Evolutionary conservation across 495 filamentous ascomycete species (phyloP).

Genomic region (Xylaria nigripes): DNA sequence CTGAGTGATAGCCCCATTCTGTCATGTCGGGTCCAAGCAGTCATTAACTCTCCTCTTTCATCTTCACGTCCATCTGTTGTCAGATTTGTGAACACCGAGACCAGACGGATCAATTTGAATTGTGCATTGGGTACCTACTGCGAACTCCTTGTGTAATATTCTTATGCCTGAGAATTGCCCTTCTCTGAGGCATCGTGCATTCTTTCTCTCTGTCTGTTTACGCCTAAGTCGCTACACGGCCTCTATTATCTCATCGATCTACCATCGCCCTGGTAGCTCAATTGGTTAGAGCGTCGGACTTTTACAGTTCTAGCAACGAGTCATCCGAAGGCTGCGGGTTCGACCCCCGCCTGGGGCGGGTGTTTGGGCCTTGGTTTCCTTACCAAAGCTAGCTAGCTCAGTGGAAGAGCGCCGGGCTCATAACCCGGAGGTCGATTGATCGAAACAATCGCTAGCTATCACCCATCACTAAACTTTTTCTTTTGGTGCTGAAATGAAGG

Average conservation of each 20-base stretch:
- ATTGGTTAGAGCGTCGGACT: slow-evolving; percentile 11
- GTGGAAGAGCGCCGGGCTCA: slow-evolving; percentile 8
- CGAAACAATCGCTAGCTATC: slow-evolving; percentile 10
- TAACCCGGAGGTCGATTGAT: slow-evolving; percentile 9
- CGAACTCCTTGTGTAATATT: no score
- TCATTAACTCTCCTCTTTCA: no score
- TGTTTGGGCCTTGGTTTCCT: background rate
- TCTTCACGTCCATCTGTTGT: no score
- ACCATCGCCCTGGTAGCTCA: slow-evolving; percentile 7
- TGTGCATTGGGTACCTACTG: no score
- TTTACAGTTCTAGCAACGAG: background rate
- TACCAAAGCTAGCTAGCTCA: slow-evolving; percentile 1
- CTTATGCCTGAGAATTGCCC: no score
- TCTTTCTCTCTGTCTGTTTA: background rate
- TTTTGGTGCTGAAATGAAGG: no score
- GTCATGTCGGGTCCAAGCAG: no score
- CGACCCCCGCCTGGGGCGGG: slow-evolving; percentile 28
- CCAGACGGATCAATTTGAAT: no score
- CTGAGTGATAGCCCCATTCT: no score
- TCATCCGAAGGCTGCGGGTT: slow-evolving; percentile 31
- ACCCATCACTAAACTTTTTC: background rate
- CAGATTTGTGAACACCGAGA: no score
- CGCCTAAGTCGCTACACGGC: background rate
- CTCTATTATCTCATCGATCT: background rate
- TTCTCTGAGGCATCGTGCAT: background rate